Evolutionary conservation across 257 asterid species (phyloP).

Genomic region (Catharanthus roseus): DNA sequence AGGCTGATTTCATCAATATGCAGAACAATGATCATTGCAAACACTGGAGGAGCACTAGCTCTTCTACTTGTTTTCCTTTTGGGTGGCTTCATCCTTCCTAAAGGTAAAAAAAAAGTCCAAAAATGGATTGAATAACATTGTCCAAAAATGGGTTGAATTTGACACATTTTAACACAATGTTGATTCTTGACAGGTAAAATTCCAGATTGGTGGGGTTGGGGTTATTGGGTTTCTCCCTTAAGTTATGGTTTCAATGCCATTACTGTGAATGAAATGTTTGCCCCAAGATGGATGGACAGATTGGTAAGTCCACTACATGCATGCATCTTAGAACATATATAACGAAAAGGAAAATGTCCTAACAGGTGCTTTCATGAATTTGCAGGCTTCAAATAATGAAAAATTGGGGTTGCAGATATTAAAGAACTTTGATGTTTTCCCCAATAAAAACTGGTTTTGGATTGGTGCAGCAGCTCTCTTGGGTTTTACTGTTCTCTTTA

Average conservation of each 20-base stretch:
- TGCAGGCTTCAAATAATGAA: slow-evolving; percentile 32
- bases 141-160: not conserved
- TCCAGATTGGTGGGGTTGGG: slow-evolving; percentile 76
- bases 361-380: slow-evolving; percentile 1
- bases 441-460: slow-evolving; percentile 56
- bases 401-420: slow-evolving; percentile 44
- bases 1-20: slow-evolving; percentile 55
- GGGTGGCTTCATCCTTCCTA: slow-evolving; percentile 69
- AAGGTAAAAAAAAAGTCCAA: too few relatives aligned
- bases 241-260: slow-evolving; percentile 48
- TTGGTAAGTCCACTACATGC: slow-evolving; percentile 19
- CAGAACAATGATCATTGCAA: slow-evolving; percentile 56
- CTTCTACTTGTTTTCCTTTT: slow-evolving; percentile 53
- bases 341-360: not conserved
- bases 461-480: slow-evolving; percentile 52
- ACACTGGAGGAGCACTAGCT: slow-evolving; percentile 55
- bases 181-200: slow-evolving; percentile 34
- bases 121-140: too few relatives aligned
- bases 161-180: too few relatives aligned
- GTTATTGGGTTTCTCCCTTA: slow-evolving; percentile 59
- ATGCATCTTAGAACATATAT: not conserved
- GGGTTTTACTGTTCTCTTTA: slow-evolving; percentile 44
- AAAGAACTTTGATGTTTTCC: slow-evolving; percentile 34
- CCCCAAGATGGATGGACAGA: slow-evolving; percentile 55
- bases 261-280: slow-evolving; percentile 52